phyloP scores from a whole-genome alignment of 257 asterid species.

The Nicotiana undulata region DNA sequence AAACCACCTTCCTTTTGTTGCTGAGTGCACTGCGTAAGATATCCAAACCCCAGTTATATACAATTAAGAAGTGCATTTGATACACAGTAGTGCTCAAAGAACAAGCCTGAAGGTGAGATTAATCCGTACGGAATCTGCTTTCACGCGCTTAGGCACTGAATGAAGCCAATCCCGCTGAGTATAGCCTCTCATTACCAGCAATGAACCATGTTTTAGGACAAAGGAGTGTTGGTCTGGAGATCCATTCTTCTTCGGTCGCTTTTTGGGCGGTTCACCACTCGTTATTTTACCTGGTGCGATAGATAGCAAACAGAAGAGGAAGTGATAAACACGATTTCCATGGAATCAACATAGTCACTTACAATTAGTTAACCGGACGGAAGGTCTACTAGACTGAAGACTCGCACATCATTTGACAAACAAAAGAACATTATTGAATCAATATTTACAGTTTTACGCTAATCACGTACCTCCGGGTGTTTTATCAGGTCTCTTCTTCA shows the following conservation, averaged over 20 bases:
- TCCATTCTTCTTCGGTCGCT: slow-evolving; percentile 40
- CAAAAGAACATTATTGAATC: not conserved
- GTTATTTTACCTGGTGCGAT: slow-evolving; percentile 19
- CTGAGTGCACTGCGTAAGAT: not conserved
- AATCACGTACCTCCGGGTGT: slow-evolving; percentile 24
- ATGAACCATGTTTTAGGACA: slow-evolving; percentile 71
- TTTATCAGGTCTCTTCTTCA: slow-evolving; percentile 67
- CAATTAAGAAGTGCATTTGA: not conserved
- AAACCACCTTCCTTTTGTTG: not conserved
- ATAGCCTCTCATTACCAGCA: slow-evolving; percentile 82
- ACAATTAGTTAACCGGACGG: not conserved
- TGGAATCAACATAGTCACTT: not conserved
- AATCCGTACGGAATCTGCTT: slow-evolving; percentile 59
- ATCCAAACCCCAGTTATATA: not conserved
- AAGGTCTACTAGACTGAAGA: not conserved
- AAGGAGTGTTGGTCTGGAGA: slow-evolving; percentile 44
- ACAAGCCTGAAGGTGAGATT: slow-evolving; percentile 82
- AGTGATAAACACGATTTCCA: not conserved
- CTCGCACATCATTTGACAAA: not conserved
- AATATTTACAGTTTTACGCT: not conserved
- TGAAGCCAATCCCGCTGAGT: slow-evolving; percentile 93
- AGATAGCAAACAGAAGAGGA: not conserved
- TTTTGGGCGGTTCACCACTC: slow-evolving; percentile 48
- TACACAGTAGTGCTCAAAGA: slow-evolving; percentile 11
- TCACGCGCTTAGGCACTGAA: slow-evolving; percentile 84